Base-by-base conservation (phyloP, 2,329 filamentous ascomycete genomes). In the Colletotrichum destructivum region DNA sequence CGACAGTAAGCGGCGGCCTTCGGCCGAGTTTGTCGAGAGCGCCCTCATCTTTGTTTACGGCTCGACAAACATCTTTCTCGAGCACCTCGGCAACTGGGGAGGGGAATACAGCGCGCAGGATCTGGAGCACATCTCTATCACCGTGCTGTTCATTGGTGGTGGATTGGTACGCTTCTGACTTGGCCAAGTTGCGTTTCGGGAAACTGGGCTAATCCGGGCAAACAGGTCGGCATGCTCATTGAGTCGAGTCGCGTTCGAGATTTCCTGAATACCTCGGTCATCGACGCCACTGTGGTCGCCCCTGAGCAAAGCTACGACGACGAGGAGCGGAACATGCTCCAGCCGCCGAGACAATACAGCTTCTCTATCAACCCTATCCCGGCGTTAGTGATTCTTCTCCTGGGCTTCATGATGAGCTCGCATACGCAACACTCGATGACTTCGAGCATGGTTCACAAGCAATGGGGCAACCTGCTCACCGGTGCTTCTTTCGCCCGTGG, bases 391-490 rank as follows among this genome's bases (percentile, higher is more conserved):
- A 96, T 98, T 75, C 86, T 98, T 69, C 86, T 98, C 0, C 86
- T 98, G 1, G 96, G 96, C 44, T 89, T 95, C 79, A 96, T 98
- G 93, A 98, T 98, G 96, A 93, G 93, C 78, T 94, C 93, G 35
- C 96, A 98, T 81, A 94, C 96, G 71, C 95, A 98, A 80, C 81
- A 86, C 38, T 93, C 91, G 71, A 94, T 94, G 92, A 88, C 95
- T 57, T 96, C 94, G 12, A 94, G 91, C 75, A 98, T 96, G 94
- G 89, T 98, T 60, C 96, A 98, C 83, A 92, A 92, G 79, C 95
- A 98, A 82, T 98, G 96, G 96, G 96, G 96, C 35, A 91, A 91
- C 77, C 88, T 98, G 75, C 88, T 98, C 64, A 88, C 94, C 57
- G 94, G 92, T 35, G 95, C 94, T 66, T 92, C 95, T 0, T 87